phyloP scores from a whole-genome alignment of 148 eudicot species.

The Cornus controversa region DNA sequence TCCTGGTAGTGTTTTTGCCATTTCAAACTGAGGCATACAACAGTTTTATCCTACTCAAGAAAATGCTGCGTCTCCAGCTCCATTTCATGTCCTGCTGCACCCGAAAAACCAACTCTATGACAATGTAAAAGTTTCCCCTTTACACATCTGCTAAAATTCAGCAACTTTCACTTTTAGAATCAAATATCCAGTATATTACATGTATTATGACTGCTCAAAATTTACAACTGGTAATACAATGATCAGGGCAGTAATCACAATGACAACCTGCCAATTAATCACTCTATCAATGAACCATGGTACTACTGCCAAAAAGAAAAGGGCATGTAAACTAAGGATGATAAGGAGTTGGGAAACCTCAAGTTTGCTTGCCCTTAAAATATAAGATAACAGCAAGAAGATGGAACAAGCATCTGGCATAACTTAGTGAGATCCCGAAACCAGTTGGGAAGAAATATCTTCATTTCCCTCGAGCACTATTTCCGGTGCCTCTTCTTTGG shows the following conservation, averaged over 20 bases:
- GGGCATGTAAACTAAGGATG: not conserved
- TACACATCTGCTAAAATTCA: no score
- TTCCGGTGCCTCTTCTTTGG: constrained; percentile 91
- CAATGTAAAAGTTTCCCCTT: no score
- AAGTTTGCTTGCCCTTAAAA: not conserved
- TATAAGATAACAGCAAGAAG: not conserved
- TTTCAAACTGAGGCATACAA: no score
- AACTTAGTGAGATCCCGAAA: not conserved
- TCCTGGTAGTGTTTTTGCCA: no score
- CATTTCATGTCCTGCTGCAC: no score
- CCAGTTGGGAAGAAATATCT: not conserved
- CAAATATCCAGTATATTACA: not conserved
- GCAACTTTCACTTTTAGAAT: not conserved
- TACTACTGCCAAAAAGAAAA: not conserved
- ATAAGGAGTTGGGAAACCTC: not conserved
- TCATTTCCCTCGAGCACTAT: constrained; percentile 18
- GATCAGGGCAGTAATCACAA: constrained; percentile 1
- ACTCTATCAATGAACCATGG: not conserved
- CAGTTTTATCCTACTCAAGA: no score
- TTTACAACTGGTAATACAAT: not conserved
- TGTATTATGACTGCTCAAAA: not conserved
- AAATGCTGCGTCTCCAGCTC: no score
- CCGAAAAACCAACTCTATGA: no score
- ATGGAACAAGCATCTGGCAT: not conserved
- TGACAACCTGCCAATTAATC: constrained; percentile 1